These are phyloP conservation scores for Citrullus colocynthis DNA, from an alignment of 306 rosid species.

Conservation along the genomic window DNA sequence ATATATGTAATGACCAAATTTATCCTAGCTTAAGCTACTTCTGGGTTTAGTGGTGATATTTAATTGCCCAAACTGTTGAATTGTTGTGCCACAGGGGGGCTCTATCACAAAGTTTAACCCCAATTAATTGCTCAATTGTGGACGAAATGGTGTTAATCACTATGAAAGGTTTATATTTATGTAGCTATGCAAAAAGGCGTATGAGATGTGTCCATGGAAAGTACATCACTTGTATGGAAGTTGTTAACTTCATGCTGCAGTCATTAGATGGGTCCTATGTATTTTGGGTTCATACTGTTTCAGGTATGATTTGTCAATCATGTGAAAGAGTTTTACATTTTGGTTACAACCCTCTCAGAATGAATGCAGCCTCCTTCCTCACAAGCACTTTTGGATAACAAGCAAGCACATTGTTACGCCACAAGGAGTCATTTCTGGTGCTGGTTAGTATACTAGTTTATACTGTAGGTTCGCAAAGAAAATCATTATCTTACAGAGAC, in stretches of 20 bases:
- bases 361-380: slow-evolving; percentile 62
- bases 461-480: neutral
- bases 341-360: slow-evolving; percentile 16
- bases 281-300: neutral
- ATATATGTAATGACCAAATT: neutral
- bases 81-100: too few species aligned
- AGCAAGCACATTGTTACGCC: slow-evolving; percentile 86
- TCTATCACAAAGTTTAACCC: too few species aligned
- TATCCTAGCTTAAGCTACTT: neutral
- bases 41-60: neutral
- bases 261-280: neutral
- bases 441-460: slow-evolving; percentile 33
- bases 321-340: neutral
- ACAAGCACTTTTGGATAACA: slow-evolving; percentile 56
- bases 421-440: slow-evolving; percentile 70
- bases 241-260: neutral
- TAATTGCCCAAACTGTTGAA: too few species aligned
- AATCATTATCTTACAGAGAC: neutral
- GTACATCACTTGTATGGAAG: neutral
- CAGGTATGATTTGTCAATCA: neutral
- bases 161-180: neutral
- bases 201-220: neutral
- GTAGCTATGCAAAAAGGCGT: neutral
- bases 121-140: too few species aligned
- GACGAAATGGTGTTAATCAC: neutral